Percentiles rank a stretch among this genome's conserved stretches.
Conservation (phyloP, 2,329 filamentous ascomycete species). For the Ophiostoma sp. region DNA sequence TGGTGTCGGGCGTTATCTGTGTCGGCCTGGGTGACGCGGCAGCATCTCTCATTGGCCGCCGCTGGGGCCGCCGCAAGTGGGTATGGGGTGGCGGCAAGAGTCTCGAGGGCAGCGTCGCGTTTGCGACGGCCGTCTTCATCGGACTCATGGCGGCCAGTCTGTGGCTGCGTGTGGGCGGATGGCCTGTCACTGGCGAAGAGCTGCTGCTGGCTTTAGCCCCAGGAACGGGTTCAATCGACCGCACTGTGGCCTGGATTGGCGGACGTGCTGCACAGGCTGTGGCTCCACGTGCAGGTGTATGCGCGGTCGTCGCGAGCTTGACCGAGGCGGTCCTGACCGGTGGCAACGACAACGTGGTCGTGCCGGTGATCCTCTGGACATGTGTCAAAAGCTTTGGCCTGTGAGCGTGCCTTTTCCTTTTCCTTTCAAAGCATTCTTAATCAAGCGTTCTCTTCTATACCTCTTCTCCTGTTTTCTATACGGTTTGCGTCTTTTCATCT, state of each 20-base stretch:
- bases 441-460: conserved; percentile 7
- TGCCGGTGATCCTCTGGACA: conserved; percentile 88
- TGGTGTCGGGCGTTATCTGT: conserved; percentile 88
- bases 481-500: not conserved
- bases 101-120: conserved; percentile 78
- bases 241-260: conserved; percentile 24
- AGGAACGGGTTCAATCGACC: conserved; percentile 20
- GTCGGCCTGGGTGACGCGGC: conserved; percentile 94
- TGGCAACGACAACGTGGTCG: conserved; percentile 96
- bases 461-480: not conserved
- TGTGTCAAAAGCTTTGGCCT: conserved; percentile 73
- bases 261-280: conserved; percentile 43
- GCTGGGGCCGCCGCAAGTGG: conserved; percentile 86
- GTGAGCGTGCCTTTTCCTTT: conserved; percentile 32
- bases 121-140: conserved; percentile 69
- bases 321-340: conserved; percentile 94
- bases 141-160: conserved; percentile 64
- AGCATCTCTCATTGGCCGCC: conserved; percentile 79
- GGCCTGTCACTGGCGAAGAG: conserved; percentile 58
- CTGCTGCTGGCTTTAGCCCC: not conserved
- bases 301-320: conserved; percentile 74
- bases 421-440: not conserved
- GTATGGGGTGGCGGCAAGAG: conserved; percentile 96
- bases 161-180: conserved; percentile 74
- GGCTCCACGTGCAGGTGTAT: conserved; percentile 64